Base-by-base conservation (phyloP, 148 eudicot species). In the Gaultheria prostrata region DNA sequence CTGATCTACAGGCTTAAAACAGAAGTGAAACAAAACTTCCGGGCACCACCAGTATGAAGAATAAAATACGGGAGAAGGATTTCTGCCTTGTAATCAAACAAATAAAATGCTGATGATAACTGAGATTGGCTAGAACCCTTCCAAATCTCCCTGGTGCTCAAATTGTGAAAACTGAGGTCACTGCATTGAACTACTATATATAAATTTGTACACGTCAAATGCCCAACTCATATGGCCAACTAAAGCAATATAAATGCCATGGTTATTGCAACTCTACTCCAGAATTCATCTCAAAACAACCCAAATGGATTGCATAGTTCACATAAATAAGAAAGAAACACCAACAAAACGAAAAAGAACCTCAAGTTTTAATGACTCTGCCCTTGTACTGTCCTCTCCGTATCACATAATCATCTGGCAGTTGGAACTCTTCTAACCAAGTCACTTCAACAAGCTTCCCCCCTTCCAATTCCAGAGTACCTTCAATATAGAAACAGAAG, bases 351-450 rank as follows among this genome's bases (percentile, higher is more conserved):
- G 1, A 4, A 73, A 51, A 77, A 14, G 32, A 57, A 6, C 70
- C 43, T 87, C 65, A 87, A 50, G 86, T 72, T 83, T 89, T 89
- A 70, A 88, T 76, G 32, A 79, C 82, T 8, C 90, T 85, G 32
- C 91, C 91, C 75, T 88, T 89, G 82, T 89, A 87, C 79, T 84
- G 87, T 73, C 91, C 90, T 59, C 91, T 88, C 56, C 85, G 82
- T 14, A 89, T 86, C 82, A 87, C 90, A 51, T 86, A 89, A 75
- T 87, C 91, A 76, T 88, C 91, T 7, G 91, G 90, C n/a, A 87
- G 89, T 74, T 87, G 90, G 61, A 80, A 86, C 81, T 87, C 90
- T 84, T 87, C 91, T 61, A 89, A 87, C 91, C 91, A 89, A 82
- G 87, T 83, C 84, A 89, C 78, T 17, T 87, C 88, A 8, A 89